phyloP scores from a whole-genome alignment of 306 rosid species.

The Medicago lupulina region DNA sequence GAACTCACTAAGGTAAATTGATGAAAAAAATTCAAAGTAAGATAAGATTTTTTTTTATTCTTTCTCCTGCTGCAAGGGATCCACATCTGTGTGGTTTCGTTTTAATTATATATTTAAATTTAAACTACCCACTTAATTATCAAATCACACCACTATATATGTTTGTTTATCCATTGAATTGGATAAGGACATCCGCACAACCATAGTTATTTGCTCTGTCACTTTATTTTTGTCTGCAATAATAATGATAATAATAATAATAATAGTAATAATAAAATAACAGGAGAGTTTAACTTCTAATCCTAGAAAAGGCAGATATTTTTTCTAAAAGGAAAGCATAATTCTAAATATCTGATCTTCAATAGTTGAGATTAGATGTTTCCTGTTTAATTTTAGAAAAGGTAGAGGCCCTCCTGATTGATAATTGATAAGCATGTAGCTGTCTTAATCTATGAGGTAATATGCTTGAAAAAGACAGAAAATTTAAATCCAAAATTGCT shows the following conservation, averaged over 20 bases:
- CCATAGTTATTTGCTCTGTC: neutral
- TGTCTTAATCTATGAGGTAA: constrained; percentile 8
- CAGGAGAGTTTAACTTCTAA: constrained; percentile 8
- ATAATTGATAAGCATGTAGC: neutral
- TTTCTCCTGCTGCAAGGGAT: no score
- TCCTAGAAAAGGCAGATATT: constrained; percentile 13
- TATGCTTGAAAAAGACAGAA: neutral
- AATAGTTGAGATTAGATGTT: constrained; percentile 10
- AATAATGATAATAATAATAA: neutral
- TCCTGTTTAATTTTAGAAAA: neutral
- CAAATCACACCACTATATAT: no score
- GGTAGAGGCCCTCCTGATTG: constrained; percentile 15
- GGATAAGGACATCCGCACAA: neutral
- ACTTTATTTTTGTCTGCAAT: constrained; percentile 11
- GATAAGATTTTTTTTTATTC: no score
- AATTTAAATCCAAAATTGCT: constrained; percentile 3
- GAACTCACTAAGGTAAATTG: no score
- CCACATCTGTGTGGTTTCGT: no score
- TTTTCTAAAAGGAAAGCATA: constrained; percentile 13
- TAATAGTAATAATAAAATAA: neutral
- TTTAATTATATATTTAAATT: no score
- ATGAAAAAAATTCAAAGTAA: no score
- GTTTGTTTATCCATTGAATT: no score
- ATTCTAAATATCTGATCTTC: neutral
- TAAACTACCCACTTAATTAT: no score